A percentile compares a stretch with the other conserved stretches of the same genome.
These are phyloP conservation scores for Adiantum capillusveneris DNA, from an alignment of 75 land plant genomes.

Conservation along the genomic window DNA sequence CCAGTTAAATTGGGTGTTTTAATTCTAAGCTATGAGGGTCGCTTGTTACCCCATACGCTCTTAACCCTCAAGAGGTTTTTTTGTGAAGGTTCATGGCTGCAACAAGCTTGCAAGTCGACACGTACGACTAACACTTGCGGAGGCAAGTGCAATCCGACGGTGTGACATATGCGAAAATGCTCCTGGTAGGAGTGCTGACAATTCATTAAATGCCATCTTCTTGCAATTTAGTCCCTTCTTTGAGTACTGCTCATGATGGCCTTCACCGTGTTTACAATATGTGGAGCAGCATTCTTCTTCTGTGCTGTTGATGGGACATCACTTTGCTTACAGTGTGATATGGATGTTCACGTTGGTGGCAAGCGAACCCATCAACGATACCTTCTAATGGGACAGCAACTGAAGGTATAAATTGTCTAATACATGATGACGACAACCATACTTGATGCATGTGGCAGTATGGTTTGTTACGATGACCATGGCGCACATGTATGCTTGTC, in stretches of 20 bases:
- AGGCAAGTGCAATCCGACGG: constrained; percentile 64
- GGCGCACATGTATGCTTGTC: no score
- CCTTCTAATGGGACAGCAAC: constrained; percentile 81
- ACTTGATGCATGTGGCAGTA: no score
- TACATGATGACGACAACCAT: no score
- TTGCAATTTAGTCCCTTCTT: no score
- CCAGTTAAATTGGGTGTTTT: no score
- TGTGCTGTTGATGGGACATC: constrained; percentile 96
- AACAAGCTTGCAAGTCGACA: constrained; percentile 59
- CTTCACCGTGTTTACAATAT: not conserved
- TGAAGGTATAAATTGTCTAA: constrained; percentile 73
- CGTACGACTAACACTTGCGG: constrained; percentile 70
- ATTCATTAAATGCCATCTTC: no score
- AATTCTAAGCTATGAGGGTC: no score
- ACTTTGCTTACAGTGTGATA: constrained; percentile 92
- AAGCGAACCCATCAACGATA: constrained; percentile 91
- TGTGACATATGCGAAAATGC: constrained; percentile 96
- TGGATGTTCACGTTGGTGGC: constrained; percentile 96
- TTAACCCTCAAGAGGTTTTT: no score
- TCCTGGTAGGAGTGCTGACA: constrained; percentile 84
- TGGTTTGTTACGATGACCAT: no score
- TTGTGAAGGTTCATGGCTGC: constrained; percentile 41
- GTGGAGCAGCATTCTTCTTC: constrained; percentile 72
- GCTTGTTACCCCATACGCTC: no score
- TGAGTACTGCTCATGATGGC: no score